Evolutionary conservation across 306 rosid genomes (phyloP), one percentile per base, ranked within the genome.

Genomic region (Ceratonia siliqua): DNA sequence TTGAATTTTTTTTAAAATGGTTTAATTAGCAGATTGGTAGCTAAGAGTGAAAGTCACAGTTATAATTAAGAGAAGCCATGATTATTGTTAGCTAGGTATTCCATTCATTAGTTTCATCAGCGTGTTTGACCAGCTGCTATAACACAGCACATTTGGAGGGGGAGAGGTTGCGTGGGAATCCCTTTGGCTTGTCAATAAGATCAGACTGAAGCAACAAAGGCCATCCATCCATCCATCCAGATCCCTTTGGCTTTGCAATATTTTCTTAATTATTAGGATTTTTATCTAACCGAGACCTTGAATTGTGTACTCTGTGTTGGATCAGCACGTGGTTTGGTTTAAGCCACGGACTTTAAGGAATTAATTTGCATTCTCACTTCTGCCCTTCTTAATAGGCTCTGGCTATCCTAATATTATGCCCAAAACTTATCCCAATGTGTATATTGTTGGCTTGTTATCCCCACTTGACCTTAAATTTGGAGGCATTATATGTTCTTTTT

Each of bases 61-160:
- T 39, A 70, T 45, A 59, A 48, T 68, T 3, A 61, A 5, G 68
- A 78, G 33, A 46, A 20, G 11, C 2, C 6, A 56, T 25, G 8
- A 24, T 66, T 24, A n/a, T n/a, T n/a, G n/a, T n/a, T n/a, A n/a
- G n/a, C n/a, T n/a, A 21, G 24, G 5, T 52, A 45, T 39, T 21
- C 39, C 62, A 68, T 76, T 79, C 17, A 68, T 76, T 76, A 54
- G 22, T 53, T 71, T 68, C 81, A 78, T 84, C 88, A 36, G 70
- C 90, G 89, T 88, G 92, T 75, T 88, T 92, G 96, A 92, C 94
- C 92, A 87, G 92, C 52, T 80, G 33, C 15, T 20, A 8, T 17
- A 67, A 67, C 6, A 28, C 11, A 55, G n/a, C n/a, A n/a, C n/a
- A n/a, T n/a, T n/a, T n/a, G n/a, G n/a, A n/a, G 21, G 25, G 28